phyloP scores from a whole-genome alignment of 1,139 yeast genomes.

The Dujonia santamariae region DNA sequence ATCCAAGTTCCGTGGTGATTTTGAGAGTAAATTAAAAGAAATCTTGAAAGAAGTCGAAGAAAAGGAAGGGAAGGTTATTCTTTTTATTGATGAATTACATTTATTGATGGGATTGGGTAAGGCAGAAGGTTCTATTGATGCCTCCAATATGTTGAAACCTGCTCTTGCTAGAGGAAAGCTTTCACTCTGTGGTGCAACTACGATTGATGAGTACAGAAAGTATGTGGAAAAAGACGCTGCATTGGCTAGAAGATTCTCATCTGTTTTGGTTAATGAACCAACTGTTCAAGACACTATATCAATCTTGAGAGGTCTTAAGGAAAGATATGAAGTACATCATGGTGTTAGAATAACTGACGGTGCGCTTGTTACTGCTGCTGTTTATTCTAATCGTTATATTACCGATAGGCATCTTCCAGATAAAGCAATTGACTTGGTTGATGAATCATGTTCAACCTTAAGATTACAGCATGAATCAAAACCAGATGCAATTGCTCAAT shows the following conservation, averaged over 20 bases:
- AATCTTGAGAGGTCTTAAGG: conserved; percentile 88
- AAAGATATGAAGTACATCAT: conserved; percentile 93
- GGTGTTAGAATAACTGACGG: conserved; percentile 96
- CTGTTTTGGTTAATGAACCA: conserved; percentile 88
- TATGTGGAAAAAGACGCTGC: conserved; percentile 93
- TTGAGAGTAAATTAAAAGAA: conserved; percentile 82
- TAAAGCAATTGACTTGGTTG: conserved; percentile 93
- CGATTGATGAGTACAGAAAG: conserved; percentile 80
- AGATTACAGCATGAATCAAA: conserved; percentile 94
- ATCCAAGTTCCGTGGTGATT: conserved; percentile 93
- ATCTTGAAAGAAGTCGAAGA: conserved; percentile 87
- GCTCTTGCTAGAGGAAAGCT: conserved; percentile 90
- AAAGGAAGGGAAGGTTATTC: conserved; percentile 70
- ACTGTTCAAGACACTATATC: conserved; percentile 88
- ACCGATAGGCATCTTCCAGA: conserved; percentile 92
- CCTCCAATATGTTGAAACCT: conserved; percentile 89
- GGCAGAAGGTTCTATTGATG: conserved; percentile 95
- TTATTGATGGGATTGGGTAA: conserved; percentile 89
- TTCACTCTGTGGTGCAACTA: conserved; percentile 96
- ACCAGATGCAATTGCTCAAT: conserved; percentile 88
- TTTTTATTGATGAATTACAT: conserved; percentile 92
- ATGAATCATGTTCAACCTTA: conserved; percentile 94
- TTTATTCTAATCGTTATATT: conserved; percentile 84
- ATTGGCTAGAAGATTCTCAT: conserved; percentile 85
- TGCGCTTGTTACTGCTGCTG: conserved; percentile 92